Conservation (phyloP, 371 early-diverging fungal genomes). For the Mucor plumbeus region DNA sequence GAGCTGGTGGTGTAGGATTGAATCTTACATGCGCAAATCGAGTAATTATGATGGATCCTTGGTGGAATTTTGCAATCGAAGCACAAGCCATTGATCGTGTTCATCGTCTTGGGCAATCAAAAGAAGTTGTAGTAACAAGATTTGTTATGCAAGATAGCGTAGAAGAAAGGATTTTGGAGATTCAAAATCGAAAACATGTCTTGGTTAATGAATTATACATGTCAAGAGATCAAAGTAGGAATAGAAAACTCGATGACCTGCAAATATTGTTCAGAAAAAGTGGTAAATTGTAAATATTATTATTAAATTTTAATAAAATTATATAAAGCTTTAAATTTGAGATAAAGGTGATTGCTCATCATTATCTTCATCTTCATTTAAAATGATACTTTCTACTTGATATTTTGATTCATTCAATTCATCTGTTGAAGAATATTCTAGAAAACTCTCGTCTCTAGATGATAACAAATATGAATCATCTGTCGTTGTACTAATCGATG, state of each 20-base stretch:
- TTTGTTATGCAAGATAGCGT: conserved; percentile 63
- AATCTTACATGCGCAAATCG: conserved; percentile 84
- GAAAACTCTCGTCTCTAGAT: conserved; percentile 9
- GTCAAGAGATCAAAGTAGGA: conserved; percentile 51
- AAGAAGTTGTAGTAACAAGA: conserved; percentile 63
- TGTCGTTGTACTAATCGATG: conserved; percentile 2
- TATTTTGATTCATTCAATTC: conserved; percentile 14
- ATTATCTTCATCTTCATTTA: conserved; percentile 13
- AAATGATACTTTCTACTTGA: conserved; percentile 14
- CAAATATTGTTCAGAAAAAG: conserved; percentile 46
- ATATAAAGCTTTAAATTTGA: not conserved
- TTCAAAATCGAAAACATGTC: conserved; percentile 64
- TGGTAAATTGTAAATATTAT: conserved; percentile 2
- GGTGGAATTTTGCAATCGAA: conserved; percentile 87
- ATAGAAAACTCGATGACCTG: conserved; percentile 56
- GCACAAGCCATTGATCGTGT: conserved; percentile 90
- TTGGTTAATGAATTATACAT: conserved; percentile 59
- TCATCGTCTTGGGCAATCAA: conserved; percentile 81
- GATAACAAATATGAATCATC: conserved; percentile 25
- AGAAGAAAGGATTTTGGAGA: conserved; percentile 70
- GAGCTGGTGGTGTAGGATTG: conserved; percentile 89
- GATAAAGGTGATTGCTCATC: not conserved
- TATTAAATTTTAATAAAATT: not conserved
- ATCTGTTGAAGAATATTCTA: conserved; percentile 3
- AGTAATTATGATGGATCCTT: conserved; percentile 81